Evolutionary conservation across 1,139 yeast species (phyloP), one percentile per base, ranked within the genome.

Genomic region (Zygosaccharomyces sapae): DNA sequence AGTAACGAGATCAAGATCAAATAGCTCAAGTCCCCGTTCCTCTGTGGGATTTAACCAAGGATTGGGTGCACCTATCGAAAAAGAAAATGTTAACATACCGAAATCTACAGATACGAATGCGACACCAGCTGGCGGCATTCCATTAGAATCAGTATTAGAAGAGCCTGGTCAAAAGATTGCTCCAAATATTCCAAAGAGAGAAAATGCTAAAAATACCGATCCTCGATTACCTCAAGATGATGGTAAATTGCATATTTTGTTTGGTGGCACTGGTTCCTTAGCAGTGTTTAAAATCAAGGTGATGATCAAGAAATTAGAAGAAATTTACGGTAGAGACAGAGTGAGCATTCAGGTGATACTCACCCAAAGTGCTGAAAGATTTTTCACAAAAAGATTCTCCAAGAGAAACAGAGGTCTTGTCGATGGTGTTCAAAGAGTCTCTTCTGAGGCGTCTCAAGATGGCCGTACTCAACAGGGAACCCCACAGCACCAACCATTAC

Each of bases 211-310:
- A 34, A 81, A 81, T 54, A 72, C 81, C 45, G 95, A 86, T 60
- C 89, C 95, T 1, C 73, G 95, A 38, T 71, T 89, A 55, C 95
- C 95, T 1, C 88, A 85, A 62, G 90, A 89, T 65, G 97, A 90
- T 66, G 96, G 95, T 6, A 89, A 86, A 62, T 69, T 86, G 49
- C 97, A 90, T 68, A 80, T 90, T 18, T 72, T 90, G 49, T 73
- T 90, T 49, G 97, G 96, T 2, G 95, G 89, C 1, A 88, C 96
- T 56, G 97, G 97, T 2, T 88, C 96, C 0, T 73, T 86, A 44
- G 83, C 95, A 3, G 83, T 89, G 3, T 75, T 78, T 49, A 87
- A 89, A 67, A 79, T 89, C 44, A 82, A 86, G 56, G 71, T 78
- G 42, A 87, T 89, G 53, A 83, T 88, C 37, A 72, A 75, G 59